Evolutionary conservation across 2,329 filamentous ascomycete genomes (phyloP), one percentile per base, ranked within the genome.

Genomic region (Alternaria brassicae): DNA sequence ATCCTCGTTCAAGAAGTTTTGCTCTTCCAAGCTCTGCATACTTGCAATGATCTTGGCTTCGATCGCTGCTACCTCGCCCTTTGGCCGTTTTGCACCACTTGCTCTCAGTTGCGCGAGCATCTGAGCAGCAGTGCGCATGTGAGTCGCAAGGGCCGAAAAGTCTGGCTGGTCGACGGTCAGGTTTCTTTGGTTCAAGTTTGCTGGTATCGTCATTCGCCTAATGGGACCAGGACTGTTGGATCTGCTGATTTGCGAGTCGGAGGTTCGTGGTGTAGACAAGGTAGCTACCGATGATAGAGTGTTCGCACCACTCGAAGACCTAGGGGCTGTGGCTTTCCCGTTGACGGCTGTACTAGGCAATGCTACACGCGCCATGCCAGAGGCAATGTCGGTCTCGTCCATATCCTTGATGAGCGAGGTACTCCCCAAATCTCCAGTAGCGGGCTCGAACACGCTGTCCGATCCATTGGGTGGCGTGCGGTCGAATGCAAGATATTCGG

Each of bases 1-100:
- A 49, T 93, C 90, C 62, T 93, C 90, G 2, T 87, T 80, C 49
- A 92, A 88, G 69, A 95, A 95, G 73, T 88, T 93, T 75, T 94
- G 90, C 76, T 95, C 92, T 76, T 95, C 91, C 8, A 95, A 80
- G 66, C 86, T 92, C 75, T 95, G 91, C 92, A 95, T 95, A 76
- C 91, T 94, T 3, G 91, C 91, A 69, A 95, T 95, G 64, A 95
- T 95, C 78, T 92, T 93, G 39, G 91, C 88, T 67, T 92, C 86
- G 75, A 95, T 95, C 7, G 91, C 90, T 17, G 91, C 91, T 4
- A 95, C 91, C 77, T 95, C 91, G 28, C 88, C 87, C 72, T 86
- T 90, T 1, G 91, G 91, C 32, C 91, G 84, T 78, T 94, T 95
- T 27, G 91, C 89, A 64, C 89, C 89, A 21, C 90, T 94, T 2